Base-by-base conservation (phyloP, 2,329 filamentous ascomycete species). In the Scorias spongiosa region DNA sequence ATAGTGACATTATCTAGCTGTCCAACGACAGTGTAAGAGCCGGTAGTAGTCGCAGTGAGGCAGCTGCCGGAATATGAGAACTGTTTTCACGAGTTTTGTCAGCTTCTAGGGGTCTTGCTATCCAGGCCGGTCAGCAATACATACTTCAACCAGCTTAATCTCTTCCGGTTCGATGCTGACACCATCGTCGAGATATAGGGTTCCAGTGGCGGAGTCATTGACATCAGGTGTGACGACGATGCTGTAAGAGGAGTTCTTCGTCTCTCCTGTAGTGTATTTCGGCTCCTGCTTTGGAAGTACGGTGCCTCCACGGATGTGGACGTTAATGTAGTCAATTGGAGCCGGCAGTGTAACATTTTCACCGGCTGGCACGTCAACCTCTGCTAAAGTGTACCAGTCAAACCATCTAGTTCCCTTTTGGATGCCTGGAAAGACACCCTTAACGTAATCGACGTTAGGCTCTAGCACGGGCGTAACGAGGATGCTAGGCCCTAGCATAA, bases 111-210 rank as follows among this genome's bases (percentile, higher is more conserved):
- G 4, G 3, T 7, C 3, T 26, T 3, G 20, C 20, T 26, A 4
- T 26, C 20, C 7, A 26, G 20, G 20, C 7, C 20, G 3, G 7
- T 26, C 7, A 26, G 20, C 4, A 26, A 26, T 26, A 26, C 20
- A 26, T 26, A 26, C 20, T 7, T 67, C 55, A 18, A 85, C 70
- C 47, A 67, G 67, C 5, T 78, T 67, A 0, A 70, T 78, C 0
- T 67, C 65, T 10, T 71, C 65, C 0, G 74, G 79, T 29, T 60
- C 53, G 7, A 85, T 45, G 44, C 76, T 82, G 62, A 80, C 80
- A 1, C 84, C 83, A 51, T 89, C 84, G 52, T 88, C 84, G 5
- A 86, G 57, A 53, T 86, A 86, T 29, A 87, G 59, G 10, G 63
- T 58, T 0, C 82, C 82, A 2, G 52, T 62, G 0, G 81, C 80